These are phyloP conservation scores for Pholiota molesta DNA, from an alignment of 768 basidiomycete species.

Conservation along the genomic window DNA sequence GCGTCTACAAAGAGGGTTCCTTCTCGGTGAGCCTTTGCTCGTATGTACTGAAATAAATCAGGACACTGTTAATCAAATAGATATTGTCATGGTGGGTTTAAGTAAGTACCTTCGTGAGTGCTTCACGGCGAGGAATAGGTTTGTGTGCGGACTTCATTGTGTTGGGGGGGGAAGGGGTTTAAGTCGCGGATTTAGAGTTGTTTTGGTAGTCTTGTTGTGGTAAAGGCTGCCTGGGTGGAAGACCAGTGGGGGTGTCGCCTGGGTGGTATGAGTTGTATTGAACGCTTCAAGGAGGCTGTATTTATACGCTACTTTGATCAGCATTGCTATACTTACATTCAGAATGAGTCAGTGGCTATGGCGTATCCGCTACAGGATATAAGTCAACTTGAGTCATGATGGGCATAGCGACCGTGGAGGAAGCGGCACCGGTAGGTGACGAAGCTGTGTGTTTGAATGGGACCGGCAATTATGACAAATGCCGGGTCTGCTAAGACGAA, in stretches of 20 bases:
- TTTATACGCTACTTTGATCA: neutral
- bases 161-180: neutral
- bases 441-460: no score
- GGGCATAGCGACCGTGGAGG: neutral
- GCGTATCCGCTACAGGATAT: neutral
- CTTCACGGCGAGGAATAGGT: constrained; percentile 9
- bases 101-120: constrained; percentile 15
- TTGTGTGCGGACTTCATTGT: constrained; percentile 12
- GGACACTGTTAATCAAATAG: no score
- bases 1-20: constrained; percentile 19
- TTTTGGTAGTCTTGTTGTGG: no score
- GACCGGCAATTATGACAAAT: no score
- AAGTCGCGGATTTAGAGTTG: neutral
- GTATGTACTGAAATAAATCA: constrained; percentile 9
- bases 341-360: neutral
- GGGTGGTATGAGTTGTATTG: no score
- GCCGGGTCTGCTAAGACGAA: no score
- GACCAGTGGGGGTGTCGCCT: no score
- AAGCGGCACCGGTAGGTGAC: neutral
- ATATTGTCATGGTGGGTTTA: neutral
- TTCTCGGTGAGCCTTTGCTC: constrained; percentile 24
- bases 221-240: no score
- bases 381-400: neutral
- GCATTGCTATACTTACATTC: neutral
- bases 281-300: no score